Evolutionary conservation across 768 basidiomycete species (phyloP).

Genomic region (Suillus discolor): DNA sequence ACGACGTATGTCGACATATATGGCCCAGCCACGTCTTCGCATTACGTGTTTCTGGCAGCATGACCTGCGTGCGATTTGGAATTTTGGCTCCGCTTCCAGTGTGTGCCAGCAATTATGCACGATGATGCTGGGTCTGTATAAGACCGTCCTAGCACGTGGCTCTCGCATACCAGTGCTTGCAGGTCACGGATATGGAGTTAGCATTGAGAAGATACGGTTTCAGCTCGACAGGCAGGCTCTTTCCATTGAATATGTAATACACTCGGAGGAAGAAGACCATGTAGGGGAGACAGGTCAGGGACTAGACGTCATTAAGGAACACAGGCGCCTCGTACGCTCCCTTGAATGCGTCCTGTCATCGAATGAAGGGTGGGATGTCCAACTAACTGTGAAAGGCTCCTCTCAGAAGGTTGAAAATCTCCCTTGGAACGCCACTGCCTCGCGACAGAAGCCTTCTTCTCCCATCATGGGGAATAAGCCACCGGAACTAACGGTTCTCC

Average conservation of each 20-base stretch:
- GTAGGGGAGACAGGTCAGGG: conserved; percentile 40
- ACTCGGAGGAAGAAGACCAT: conserved; percentile 68
- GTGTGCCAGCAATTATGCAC: conserved; percentile 83
- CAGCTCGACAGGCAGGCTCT: conserved; percentile 84
- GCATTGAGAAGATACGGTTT: conserved; percentile 77
- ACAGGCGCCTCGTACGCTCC: conserved; percentile 68
- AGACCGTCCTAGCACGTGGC: conserved; percentile 78
- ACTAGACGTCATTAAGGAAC: conserved; percentile 72
- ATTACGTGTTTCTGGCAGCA: conserved; percentile 97
- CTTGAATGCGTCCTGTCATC: conserved; percentile 82
- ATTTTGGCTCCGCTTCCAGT: conserved; percentile 63
- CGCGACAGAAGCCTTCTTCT: conserved; percentile 41
- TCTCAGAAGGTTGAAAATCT: conserved; percentile 70
- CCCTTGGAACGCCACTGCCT: conserved; percentile 71
- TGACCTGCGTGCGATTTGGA: conserved; percentile 87
- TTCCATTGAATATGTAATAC: conserved; percentile 80
- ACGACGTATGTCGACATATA: conserved; percentile 25
- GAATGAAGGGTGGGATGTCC: conserved; percentile 85
- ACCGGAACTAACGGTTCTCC: conserved; percentile 59
- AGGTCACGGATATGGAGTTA: conserved; percentile 82
- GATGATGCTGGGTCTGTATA: conserved; percentile 79
- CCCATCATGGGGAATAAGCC: conserved; percentile 37
- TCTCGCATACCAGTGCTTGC: conserved; percentile 71
- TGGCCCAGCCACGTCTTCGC: conserved; percentile 50
- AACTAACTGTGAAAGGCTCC: conserved; percentile 72